phyloP scores from a whole-genome alignment of 2,329 filamentous ascomycete genomes.

The Colletotrichum graminicola region DNA sequence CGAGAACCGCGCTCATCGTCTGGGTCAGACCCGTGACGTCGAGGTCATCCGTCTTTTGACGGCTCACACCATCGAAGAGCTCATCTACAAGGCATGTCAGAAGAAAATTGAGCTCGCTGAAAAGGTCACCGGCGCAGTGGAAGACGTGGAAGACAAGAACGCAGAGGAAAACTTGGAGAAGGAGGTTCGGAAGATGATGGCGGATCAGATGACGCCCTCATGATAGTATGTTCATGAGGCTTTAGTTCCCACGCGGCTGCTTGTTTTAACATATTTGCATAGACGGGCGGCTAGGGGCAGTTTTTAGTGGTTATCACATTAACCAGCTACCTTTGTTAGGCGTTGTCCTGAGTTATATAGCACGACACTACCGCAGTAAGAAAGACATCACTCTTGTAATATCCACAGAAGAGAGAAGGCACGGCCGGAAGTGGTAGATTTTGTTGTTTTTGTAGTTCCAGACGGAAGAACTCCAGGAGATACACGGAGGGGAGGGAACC shows the following conservation, averaged over 20 bases:
- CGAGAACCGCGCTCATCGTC: conserved; percentile 94
- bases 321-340: neutral
- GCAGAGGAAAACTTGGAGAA: conserved; percentile 55
- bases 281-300: neutral
- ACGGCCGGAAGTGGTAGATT: neutral
- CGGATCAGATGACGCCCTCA: conserved; percentile 54
- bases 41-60: conserved; percentile 91
- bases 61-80: conserved; percentile 87
- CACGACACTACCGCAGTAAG: neutral
- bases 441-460: neutral
- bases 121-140: conserved; percentile 62
- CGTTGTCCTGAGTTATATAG: neutral
- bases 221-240: conserved; percentile 37
- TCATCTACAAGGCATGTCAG: conserved; percentile 90
- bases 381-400: neutral
- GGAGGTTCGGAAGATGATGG: conserved; percentile 60
- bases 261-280: neutral
- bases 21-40: conserved; percentile 90
- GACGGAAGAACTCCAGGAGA: neutral
- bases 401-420: neutral
- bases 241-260: too few relatives aligned
- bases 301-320: neutral
- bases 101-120: conserved; percentile 91
- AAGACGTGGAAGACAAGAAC: conserved; percentile 48
- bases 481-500: too few relatives aligned